Conservation (phyloP, 2,329 filamentous ascomycete species). For the Ophiostoma sp. region DNA sequence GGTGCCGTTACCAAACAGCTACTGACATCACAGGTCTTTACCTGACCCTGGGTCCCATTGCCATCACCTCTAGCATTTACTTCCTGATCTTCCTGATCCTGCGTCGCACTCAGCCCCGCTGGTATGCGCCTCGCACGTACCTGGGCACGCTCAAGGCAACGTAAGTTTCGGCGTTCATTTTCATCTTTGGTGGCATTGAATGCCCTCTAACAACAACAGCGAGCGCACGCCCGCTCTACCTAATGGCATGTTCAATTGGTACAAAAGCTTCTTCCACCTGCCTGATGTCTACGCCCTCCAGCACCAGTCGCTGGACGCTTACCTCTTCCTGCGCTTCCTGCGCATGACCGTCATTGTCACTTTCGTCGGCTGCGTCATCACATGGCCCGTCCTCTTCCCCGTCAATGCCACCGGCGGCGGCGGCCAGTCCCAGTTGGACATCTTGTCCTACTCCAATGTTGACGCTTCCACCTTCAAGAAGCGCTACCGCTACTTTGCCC, state of each 20-base stretch:
- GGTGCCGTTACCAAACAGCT: background rate
- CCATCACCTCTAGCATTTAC: slow-evolving; percentile 37
- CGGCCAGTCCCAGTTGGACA: slow-evolving; percentile 60
- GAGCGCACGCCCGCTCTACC: slow-evolving; percentile 56
- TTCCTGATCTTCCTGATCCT: slow-evolving; percentile 42
- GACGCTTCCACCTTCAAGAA: slow-evolving; percentile 42
- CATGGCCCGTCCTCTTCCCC: slow-evolving; percentile 81
- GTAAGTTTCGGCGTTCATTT: too few species aligned
- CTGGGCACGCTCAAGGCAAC: slow-evolving; percentile 43
- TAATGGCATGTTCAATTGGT: slow-evolving; percentile 60
- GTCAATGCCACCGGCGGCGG: slow-evolving; percentile 79
- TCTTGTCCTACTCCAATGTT: slow-evolving; percentile 75
- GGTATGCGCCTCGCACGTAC: slow-evolving; percentile 48
- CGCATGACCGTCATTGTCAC: slow-evolving; percentile 71
- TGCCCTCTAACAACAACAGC: background rate
- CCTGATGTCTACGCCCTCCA: slow-evolving; percentile 77
- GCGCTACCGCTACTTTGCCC: slow-evolving; percentile 69
- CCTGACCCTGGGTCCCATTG: slow-evolving; percentile 40
- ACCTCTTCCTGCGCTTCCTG: slow-evolving; percentile 82
- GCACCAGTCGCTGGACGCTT: slow-evolving; percentile 87
- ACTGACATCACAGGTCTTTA: slow-evolving; percentile 34
- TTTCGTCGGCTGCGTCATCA: slow-evolving; percentile 75
- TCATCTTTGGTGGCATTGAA: too few species aligned
- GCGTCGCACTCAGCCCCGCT: slow-evolving; percentile 42
- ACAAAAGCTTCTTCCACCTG: slow-evolving; percentile 59